phyloP scores from a whole-genome alignment of 257 asterid genomes.

The Gentiana macrophylla region DNA sequence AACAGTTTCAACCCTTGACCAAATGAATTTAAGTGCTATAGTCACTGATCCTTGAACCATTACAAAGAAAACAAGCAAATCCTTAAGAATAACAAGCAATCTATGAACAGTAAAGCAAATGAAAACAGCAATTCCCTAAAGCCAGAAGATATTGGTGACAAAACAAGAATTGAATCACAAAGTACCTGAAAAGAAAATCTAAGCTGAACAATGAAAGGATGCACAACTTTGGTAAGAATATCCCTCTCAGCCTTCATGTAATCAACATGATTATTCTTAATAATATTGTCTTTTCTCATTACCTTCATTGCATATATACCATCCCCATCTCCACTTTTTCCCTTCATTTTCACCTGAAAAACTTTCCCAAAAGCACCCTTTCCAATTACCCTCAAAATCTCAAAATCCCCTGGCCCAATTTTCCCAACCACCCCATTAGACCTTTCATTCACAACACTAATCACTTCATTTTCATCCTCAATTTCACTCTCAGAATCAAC shows the following conservation, averaged over 20 bases:
- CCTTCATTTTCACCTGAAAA: slow-evolving; percentile 74
- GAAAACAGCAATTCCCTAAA: too few species aligned
- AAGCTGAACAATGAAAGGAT: slow-evolving; percentile 84
- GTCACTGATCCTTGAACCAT: too few species aligned
- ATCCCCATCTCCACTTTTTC: slow-evolving; percentile 33
- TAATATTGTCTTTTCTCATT: slow-evolving; percentile 77
- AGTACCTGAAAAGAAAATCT: slow-evolving; percentile 79
- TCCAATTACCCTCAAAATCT: slow-evolving; percentile 78
- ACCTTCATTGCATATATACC: slow-evolving; percentile 91
- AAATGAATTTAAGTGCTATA: too few species aligned
- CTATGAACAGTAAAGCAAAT: too few species aligned
- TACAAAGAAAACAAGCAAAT: too few species aligned
- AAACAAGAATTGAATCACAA: background rate
- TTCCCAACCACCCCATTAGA: background rate
- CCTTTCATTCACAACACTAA: slow-evolving; percentile 5
- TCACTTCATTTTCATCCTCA: slow-evolving; percentile 15
- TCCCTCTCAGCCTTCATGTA: slow-evolving; percentile 91
- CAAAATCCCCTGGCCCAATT: slow-evolving; percentile 75
- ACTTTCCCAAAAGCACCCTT: slow-evolving; percentile 96
- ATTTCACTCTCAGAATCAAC: slow-evolving; percentile 48
- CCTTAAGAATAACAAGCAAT: too few species aligned
- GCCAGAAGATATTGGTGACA: background rate
- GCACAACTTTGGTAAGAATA: slow-evolving; percentile 84
- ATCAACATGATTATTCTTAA: slow-evolving; percentile 88
- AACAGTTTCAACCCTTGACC: too few species aligned